Percentiles rank a stretch among this genome's conserved stretches.
These are phyloP conservation scores for Asterochloris erici DNA, from an alignment of 139 green algal species.

Conservation along the genomic window DNA sequence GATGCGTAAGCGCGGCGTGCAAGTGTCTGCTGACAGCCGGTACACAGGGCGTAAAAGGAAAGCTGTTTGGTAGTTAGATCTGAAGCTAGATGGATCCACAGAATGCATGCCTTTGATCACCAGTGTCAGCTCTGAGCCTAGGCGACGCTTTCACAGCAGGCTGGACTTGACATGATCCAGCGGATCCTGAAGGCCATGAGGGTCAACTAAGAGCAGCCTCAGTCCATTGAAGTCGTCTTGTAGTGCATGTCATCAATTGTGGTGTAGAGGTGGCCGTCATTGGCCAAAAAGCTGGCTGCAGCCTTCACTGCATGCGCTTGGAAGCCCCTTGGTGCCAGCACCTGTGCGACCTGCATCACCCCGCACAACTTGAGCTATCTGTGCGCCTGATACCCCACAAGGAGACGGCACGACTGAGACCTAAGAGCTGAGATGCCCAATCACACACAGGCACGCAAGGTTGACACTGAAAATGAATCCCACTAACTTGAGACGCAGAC, in stretches of 20 bases:
- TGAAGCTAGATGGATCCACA: not conserved
- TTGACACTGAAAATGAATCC: too few relatives aligned
- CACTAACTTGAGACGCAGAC: too few relatives aligned
- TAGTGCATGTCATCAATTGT: constrained; percentile 75
- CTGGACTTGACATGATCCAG: not conserved
- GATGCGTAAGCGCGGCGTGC: constrained; percentile 67
- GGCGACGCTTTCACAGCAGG: not conserved
- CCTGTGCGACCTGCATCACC: too few relatives aligned
- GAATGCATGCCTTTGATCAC: not conserved
- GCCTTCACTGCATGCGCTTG: too few relatives aligned
- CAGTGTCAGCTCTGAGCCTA: not conserved
- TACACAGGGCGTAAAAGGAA: constrained; percentile 94
- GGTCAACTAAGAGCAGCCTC: too few relatives aligned
- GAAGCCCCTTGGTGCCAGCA: too few relatives aligned
- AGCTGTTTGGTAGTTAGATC: constrained; percentile 40
- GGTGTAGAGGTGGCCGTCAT: constrained; percentile 77
- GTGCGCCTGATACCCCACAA: too few relatives aligned
- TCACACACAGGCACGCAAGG: too few relatives aligned
- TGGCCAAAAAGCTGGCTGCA: constrained; percentile 31
- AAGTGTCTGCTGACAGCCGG: constrained; percentile 84
- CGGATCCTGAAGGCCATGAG: not conserved
- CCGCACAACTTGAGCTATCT: too few relatives aligned
- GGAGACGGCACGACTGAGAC: too few relatives aligned
- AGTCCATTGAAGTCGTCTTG: constrained; percentile 35
- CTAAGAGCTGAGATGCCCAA: too few relatives aligned